phyloP scores from a whole-genome alignment of 2,329 filamentous ascomycete species.

The Arthroderma uncinatum region DNA sequence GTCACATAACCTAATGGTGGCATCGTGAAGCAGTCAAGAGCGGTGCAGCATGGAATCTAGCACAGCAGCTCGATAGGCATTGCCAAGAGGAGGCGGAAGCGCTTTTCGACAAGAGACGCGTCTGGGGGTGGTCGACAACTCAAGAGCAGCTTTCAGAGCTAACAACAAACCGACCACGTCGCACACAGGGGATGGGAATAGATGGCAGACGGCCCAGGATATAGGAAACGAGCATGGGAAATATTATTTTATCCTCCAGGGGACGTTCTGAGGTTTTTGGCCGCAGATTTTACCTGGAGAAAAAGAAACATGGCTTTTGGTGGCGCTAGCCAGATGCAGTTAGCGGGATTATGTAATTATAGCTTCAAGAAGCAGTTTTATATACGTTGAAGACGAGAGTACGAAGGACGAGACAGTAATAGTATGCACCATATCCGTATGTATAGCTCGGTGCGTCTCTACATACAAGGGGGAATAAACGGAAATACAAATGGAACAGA shows the following conservation, averaged over 20 bases:
- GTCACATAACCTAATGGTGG: slow-evolving; percentile 67
- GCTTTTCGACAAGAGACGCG: slow-evolving; percentile 4
- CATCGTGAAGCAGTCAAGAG: slow-evolving; percentile 11
- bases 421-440: not conserved
- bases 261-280: not conserved
- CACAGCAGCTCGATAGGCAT: slow-evolving; percentile 5
- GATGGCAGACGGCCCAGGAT: not conserved
- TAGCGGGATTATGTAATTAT: not conserved
- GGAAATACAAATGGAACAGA: not conserved
- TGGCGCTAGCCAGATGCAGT: not conserved
- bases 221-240: not conserved
- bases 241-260: not conserved
- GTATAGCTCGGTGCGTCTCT: not conserved
- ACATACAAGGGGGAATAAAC: not conserved
- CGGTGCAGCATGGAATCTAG: not conserved
- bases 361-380: not conserved
- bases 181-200: not conserved
- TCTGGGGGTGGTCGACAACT: not conserved
- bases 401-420: not conserved
- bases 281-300: not conserved
- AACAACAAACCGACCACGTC: not conserved
- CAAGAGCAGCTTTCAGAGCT: not conserved
- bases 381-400: not conserved
- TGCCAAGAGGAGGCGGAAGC: slow-evolving; percentile 5
- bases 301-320: not conserved